Evolutionary conservation across 805 yeast genomes (phyloP).

Genomic region (Candida tammaniensis): DNA sequence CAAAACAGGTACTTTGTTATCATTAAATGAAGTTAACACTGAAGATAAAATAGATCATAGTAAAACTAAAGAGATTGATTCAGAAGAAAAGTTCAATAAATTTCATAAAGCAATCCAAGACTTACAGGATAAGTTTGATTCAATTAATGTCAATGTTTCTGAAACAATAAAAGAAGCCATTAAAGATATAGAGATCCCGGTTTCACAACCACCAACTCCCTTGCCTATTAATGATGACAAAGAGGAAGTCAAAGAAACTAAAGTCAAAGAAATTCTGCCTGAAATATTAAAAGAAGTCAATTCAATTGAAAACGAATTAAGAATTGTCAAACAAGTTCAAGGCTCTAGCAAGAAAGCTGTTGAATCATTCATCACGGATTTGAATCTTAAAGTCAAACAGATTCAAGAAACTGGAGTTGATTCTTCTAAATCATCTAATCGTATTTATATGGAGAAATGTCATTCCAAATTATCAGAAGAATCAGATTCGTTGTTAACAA

Average conservation of each 20-base stretch:
- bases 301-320: constrained; percentile 49
- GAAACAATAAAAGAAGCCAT: constrained; percentile 10
- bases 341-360: constrained; percentile 39
- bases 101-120: constrained; percentile 5
- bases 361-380: constrained; percentile 39
- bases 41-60: constrained; percentile 2
- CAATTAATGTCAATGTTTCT: constrained; percentile 4
- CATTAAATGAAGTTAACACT: constrained; percentile 8
- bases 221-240: constrained; percentile 1
- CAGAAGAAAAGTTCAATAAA: constrained; percentile 3
- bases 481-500: constrained; percentile 69
- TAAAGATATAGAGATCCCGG: constrained; percentile 2
- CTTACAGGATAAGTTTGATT: constrained; percentile 9
- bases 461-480: constrained; percentile 71
- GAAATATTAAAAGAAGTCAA: constrained; percentile 7
- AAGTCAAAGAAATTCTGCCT: constrained; percentile 2
- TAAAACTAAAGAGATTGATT: background rate
- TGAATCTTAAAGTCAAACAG: constrained; percentile 46
- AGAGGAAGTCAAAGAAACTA: background rate
- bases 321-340: constrained; percentile 58
- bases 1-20: constrained; percentile 53
- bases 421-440: constrained; percentile 32
- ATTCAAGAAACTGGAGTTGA: constrained; percentile 49
- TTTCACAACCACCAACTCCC: background rate
- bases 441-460: constrained; percentile 72